Base-by-base conservation (phyloP, 176 grass and related monocot species). In the Oryza brachyantha region DNA sequence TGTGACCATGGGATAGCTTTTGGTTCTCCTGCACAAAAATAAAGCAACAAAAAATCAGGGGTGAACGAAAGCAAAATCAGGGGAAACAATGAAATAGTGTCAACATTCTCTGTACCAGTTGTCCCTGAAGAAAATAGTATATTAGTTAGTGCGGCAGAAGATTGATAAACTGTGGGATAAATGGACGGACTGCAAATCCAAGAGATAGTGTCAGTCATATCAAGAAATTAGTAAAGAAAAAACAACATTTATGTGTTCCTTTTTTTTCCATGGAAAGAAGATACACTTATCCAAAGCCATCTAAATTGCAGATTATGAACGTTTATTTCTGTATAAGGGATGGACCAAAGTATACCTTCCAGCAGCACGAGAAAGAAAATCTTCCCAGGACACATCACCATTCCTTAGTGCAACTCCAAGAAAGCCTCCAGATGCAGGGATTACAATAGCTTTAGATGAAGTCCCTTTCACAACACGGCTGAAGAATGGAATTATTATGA, bases 71-170 rank as follows among this genome's bases (percentile, higher is more conserved):
- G 61, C 70, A 65, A 59, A 36, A 32, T 32, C 7, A 4, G 29
- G 57, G 17, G 50, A 19, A 37, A 63, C 16, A 73, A 71, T 11
- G 82, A 37, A 48, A 81, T 4, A 14, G 42, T 3, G 24, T 17
- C 21, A 14, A 41, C 28, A 55, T 64, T 57, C n/a, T 59, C 3
- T 63, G 16, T 87, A 94, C 95, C 95, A 55, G 95, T 98, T 92
- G 95, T 98, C 81, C 95, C 95, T 39, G 95, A 98, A 87, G 95
- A 94, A 92, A 94, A 98, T 36, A 98, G 83, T 90, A 94, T 88
- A 72, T 92, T 98, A 76, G 81, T 94, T 83, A 90, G 52, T 27
- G 77, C 66, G 7, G 90, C 87, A 42, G 64, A 87, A 27, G 91
- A 76, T 74, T 84, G 90, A 77, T 98, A 98, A 77, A 92, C 73